Conservation (phyloP, 192 early-diverging fungal genomes). For the Coemansia sp. region DNA sequence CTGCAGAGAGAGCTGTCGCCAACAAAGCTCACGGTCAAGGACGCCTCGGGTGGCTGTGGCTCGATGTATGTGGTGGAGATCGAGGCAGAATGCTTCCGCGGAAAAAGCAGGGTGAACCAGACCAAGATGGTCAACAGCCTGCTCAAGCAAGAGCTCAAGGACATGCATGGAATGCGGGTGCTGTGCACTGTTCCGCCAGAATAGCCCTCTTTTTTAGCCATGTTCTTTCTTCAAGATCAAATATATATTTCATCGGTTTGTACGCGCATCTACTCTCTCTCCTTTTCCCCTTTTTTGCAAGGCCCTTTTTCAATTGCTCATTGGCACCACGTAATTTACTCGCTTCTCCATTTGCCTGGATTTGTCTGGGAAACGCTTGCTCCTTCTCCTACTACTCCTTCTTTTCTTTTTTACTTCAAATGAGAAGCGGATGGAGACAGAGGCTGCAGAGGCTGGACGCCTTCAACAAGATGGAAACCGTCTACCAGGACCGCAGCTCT, state of each 20-base stretch:
- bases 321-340: too few relatives aligned
- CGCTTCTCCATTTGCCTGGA: too few relatives aligned
- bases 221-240: neutral
- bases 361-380: too few relatives aligned
- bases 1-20: conserved; percentile 67
- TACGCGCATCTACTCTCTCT: neutral
- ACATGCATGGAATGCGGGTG: conserved; percentile 81
- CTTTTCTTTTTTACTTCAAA: neutral
- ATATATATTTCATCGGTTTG: neutral
- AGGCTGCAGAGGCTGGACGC: conserved; percentile 61
- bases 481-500: conserved; percentile 68
- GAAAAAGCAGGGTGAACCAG: conserved; percentile 77
- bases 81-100: conserved; percentile 72
- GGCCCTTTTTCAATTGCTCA: neutral
- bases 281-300: neutral
- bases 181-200: conserved; percentile 36
- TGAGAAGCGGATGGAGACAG: conserved; percentile 9
- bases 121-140: conserved; percentile 85
- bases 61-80: conserved; percentile 96
- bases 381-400: neutral
- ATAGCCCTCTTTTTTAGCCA: neutral
- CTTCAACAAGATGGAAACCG: conserved; percentile 84
- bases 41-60: conserved; percentile 95
- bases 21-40: conserved; percentile 67
- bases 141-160: conserved; percentile 86